phyloP scores from a whole-genome alignment of 805 yeast species.

The Cyberlindnera nakhonratchasimensis region DNA sequence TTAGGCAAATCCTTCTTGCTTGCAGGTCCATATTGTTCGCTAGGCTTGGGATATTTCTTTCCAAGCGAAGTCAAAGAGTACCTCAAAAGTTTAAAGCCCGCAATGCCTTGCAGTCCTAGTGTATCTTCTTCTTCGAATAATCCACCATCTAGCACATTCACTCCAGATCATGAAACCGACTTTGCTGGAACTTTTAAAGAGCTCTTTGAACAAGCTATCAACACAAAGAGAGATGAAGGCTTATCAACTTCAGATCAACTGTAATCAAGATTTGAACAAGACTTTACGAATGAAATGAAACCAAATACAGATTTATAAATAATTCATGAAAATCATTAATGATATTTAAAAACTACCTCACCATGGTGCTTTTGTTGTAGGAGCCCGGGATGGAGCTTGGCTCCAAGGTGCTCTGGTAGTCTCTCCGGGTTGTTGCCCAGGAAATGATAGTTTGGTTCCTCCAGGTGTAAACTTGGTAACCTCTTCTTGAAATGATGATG shows the following conservation, averaged over 20 bases:
- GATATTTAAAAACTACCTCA: too few relatives aligned
- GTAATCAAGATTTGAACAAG: not conserved
- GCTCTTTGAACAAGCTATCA: not conserved
- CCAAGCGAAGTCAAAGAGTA: constrained; percentile 2
- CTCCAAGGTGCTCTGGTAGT: constrained; percentile 10
- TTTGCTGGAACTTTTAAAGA: constrained; percentile 4
- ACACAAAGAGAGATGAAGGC: not conserved
- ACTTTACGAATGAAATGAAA: not conserved
- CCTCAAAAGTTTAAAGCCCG: not conserved
- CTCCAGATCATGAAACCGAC: not conserved
- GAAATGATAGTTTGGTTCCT: not conserved
- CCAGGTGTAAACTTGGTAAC: not conserved
- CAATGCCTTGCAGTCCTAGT: not conserved
- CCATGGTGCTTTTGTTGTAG: constrained; percentile 3
- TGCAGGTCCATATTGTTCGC: not conserved
- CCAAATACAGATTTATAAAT: not conserved
- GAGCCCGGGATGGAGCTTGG: not conserved
- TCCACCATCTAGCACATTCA: not conserved
- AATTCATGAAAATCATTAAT: not conserved
- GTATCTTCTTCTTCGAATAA: not conserved
- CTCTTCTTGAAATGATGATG: constrained; percentile 17
- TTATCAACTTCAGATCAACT: not conserved
- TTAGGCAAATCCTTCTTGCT: constrained; percentile 1
- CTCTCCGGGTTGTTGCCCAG: too few relatives aligned
- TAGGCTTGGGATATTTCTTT: constrained; percentile 4